Percentiles rank a stretch among this genome's conserved stretches.
Evolutionary conservation across 192 early-diverging fungal genomes (phyloP).

Genomic region (Rhizophlyctis rosea): DNA sequence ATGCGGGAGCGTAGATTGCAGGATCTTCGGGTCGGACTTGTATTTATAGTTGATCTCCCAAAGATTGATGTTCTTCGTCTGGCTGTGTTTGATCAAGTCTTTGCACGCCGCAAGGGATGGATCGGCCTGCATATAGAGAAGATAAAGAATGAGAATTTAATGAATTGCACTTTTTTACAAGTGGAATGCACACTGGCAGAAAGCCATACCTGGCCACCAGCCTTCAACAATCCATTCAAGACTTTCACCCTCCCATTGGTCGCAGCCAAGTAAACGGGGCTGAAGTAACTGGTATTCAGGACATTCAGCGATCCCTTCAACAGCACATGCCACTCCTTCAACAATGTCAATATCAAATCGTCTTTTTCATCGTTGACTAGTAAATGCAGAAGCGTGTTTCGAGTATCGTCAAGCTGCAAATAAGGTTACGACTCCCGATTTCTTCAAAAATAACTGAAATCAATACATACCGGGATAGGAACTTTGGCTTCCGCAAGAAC

Average conservation of each 20-base stretch:
- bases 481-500: background rate
- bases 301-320: background rate
- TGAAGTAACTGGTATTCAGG: background rate
- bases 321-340: too few species aligned
- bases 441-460: too few species aligned
- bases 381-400: too few species aligned
- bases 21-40: background rate
- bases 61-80: background rate
- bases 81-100: background rate
- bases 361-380: too few species aligned
- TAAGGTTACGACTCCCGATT: too few species aligned
- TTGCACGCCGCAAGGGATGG: background rate
- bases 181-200: too few species aligned
- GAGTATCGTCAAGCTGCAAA: too few species aligned
- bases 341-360: too few species aligned
- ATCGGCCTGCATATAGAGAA: constrained; percentile 1
- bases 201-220: background rate
- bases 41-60: background rate
- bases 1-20: background rate
- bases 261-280: background rate
- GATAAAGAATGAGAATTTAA: too few species aligned
- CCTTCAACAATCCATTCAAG: background rate
- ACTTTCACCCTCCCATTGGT: background rate
- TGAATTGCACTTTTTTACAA: too few species aligned
- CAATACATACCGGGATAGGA: too few species aligned